Conservation (phyloP, 306 rosid species). For the Dicorynia guianensis region DNA sequence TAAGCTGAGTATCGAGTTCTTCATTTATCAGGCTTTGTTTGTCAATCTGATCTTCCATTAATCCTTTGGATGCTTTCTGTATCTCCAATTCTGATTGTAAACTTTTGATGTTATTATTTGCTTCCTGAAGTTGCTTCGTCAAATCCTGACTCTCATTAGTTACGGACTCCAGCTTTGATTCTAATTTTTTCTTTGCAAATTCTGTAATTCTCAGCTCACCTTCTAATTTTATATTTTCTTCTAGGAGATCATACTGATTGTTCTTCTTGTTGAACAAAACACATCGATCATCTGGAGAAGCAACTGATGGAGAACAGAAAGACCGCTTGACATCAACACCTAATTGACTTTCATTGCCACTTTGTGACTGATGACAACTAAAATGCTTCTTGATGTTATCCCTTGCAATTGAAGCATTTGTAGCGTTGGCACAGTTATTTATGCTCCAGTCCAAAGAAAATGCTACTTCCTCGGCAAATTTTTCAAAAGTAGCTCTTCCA, state of each 20-base stretch:
- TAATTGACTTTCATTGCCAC: constrained; percentile 39
- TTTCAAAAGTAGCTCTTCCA: constrained; percentile 59
- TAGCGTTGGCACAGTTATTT: constrained; percentile 54
- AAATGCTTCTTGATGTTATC: constrained; percentile 77
- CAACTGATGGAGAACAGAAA: constrained; percentile 41
- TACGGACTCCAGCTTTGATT: constrained; percentile 52
- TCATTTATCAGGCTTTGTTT: constrained; percentile 64
- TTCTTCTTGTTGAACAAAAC: constrained; percentile 38
- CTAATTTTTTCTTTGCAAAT: constrained; percentile 57
- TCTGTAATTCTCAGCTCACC: constrained; percentile 58
- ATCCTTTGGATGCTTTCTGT: constrained; percentile 55
- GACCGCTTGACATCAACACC: constrained; percentile 45
- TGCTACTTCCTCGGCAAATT: constrained; percentile 56
- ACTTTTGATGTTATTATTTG: constrained; percentile 57
- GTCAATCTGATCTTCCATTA: constrained; percentile 62
- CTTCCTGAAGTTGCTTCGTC: constrained; percentile 63
- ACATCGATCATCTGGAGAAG: constrained; percentile 47
- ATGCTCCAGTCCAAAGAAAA: constrained; percentile 72
- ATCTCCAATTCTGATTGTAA: constrained; percentile 61
- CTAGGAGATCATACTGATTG: constrained; percentile 45
- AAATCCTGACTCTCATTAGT: constrained; percentile 53
- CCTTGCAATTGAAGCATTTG: constrained; percentile 57
- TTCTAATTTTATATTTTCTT: constrained; percentile 59
- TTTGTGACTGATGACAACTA: constrained; percentile 41
- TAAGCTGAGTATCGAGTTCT: constrained; percentile 76